These are phyloP conservation scores for Monascus purpureus DNA, from an alignment of 495 filamentous ascomycete species.

Conservation along the genomic window DNA sequence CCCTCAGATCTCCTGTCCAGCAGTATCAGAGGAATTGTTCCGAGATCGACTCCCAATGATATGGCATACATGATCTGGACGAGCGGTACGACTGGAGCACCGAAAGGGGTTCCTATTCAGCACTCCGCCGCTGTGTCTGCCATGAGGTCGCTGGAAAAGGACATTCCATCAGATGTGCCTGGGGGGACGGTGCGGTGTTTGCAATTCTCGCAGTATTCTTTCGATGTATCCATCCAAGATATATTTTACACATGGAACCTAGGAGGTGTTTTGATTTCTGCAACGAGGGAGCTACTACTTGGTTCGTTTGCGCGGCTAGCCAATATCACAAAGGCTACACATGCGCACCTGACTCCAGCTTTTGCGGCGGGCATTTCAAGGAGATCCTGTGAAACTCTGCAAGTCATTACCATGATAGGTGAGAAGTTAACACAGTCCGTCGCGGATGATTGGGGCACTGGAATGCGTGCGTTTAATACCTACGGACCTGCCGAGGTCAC, in stretches of 20 bases:
- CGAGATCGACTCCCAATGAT: constrained; percentile 15
- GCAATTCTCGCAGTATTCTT: constrained; percentile 25
- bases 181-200: constrained; percentile 16
- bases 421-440: constrained; percentile 68
- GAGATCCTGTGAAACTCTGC: constrained; percentile 15
- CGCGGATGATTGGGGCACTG: constrained; percentile 23
- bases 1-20: neutral
- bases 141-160: constrained; percentile 17
- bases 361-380: constrained; percentile 18
- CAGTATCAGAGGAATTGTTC: neutral
- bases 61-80: constrained; percentile 67
- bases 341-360: constrained; percentile 25
- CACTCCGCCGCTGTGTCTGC: constrained; percentile 23
- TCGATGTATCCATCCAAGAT: constrained; percentile 27
- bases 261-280: constrained; percentile 21
- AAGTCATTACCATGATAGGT: constrained; percentile 88
- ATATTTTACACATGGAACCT: constrained; percentile 26
- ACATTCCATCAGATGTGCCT: constrained; percentile 14
- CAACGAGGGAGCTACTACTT: constrained; percentile 19
- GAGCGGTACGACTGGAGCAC: constrained; percentile 73
- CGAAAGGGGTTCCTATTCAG: constrained; percentile 41
- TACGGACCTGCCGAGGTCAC: constrained; percentile 26
- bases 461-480: constrained; percentile 21
- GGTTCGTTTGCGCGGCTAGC: constrained; percentile 19
- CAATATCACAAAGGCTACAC: constrained; percentile 18